Evolutionary conservation across 2,329 filamentous ascomycete genomes (phyloP), one percentile per base, ranked within the genome.

Genomic region (Sclerotinia sclerotiorum): DNA sequence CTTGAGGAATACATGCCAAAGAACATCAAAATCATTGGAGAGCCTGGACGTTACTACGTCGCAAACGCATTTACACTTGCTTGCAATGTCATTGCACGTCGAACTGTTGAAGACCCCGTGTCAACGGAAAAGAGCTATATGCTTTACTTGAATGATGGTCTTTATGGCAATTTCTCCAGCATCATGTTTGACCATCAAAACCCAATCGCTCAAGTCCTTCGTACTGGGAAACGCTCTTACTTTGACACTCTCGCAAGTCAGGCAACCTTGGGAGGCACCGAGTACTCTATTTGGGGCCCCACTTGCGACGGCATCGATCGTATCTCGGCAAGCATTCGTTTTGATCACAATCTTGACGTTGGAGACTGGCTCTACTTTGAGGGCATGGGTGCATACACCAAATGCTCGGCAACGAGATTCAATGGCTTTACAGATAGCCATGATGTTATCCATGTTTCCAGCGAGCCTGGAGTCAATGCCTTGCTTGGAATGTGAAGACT

Each of bases 111-210:
- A 72, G 88, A 94, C 76, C 87, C 91, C 5, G 82, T 82, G 27
- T 83, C 85, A 15, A 84, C 84, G 63, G 84, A 85, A 71, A 88
- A 88, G 70, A 92, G 89, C 73, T 97, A 97, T 84, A 99, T 98
- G 95, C 82, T 97, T 58, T 99, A 99, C 79, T 83, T 98, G 79
- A 99, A 99, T 78, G 95, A 99, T 75, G 95, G 95, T 39, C 90
- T 98, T 66, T 99, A 99, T 77, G 95, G 95, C 76, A 98, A 98
- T 83, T 98, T 99, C 78, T 97, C 93, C 73, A 96, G 93, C 87
- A 98, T 98, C 85, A 97, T 98, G 84, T 99, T 97, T 79, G 95
- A 98, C 78, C 95, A 98, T 81, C 95, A 99, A 84, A 87, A 96
- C 76, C 95, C 95, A 1, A 81, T 91, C 57, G 92, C 94, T 68